Base-by-base conservation (phyloP, 1,284 basidiomycete species). In the Neotropicomus parvogracilis region DNA sequence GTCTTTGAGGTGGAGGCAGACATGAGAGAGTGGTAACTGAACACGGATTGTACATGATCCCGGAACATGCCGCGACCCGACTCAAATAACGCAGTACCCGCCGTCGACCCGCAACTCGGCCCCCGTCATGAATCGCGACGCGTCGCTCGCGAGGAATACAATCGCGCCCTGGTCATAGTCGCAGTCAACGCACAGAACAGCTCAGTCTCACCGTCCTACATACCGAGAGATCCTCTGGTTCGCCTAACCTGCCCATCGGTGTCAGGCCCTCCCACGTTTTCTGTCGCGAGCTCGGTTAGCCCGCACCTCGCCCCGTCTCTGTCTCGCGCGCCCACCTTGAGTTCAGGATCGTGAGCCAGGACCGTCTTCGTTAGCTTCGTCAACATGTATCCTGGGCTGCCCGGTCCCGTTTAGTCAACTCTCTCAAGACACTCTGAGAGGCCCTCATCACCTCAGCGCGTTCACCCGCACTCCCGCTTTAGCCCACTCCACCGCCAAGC, bases 181-280 rank as follows among this genome's bases (percentile, higher is more conserved):
- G n/a, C n/a, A 12, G 40, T 54, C 31, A 60, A 40, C 14, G 43
- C 44, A 31, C 17, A 33, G 1, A 17, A 27, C 37, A 16, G 28
- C 45, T 5, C 12, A 19, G 37, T 35, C 37, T 24, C 33, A 19
- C 37, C 27, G 34, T 46, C 44, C 31, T 32, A 74, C 81, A 33
- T 57, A 87, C 88, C 37, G 82, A 72, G 40, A 88, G 66, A 56
- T 89, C 87, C 50, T 88, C 83, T 6, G 86, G 85, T 49, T 88
- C 80, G 45, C 85, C 86, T 80, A 89, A 86, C 70, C 79, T 77
- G 52, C 88, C 86, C 88, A 95, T 91, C 0, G 95, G 94, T 6
- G 93, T 97, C 60, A 93, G 66, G 59, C 78, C 80, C 65, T 93
- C 87, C 95, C 95, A 97, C 42, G 85, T 89, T 70, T 85, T 86